Conservation (phyloP, 495 filamentous ascomycete species). For the Copromyces sp. region DNA sequence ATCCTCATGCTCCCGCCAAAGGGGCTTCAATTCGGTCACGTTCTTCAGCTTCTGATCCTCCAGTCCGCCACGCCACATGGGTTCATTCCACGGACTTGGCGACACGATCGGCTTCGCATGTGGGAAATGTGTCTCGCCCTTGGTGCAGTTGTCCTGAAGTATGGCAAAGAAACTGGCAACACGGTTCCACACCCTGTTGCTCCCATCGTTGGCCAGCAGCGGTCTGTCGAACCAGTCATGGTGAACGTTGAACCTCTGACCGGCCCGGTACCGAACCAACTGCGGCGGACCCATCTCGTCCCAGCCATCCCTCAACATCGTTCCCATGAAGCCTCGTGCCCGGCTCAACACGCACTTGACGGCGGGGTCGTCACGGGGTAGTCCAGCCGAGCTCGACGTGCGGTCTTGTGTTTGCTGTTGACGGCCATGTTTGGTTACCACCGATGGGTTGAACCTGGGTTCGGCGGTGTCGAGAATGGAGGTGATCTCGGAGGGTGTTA, state of each 20-base stretch:
- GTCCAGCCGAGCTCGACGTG: constrained; percentile 34
- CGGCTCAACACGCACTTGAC: constrained; percentile 34
- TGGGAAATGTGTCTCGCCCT: constrained; percentile 40
- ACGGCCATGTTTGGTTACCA: constrained; percentile 29
- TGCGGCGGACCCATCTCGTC: constrained; percentile 41
- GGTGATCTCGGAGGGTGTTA: constrained; percentile 25
- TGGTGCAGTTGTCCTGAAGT: constrained; percentile 31
- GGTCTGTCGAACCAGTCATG: constrained; percentile 37
- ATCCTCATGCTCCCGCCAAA: constrained; percentile 37
- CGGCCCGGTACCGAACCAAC: constrained; percentile 37
- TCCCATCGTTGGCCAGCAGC: constrained; percentile 16
- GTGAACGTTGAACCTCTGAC: constrained; percentile 37
- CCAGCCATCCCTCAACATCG: constrained; percentile 30
- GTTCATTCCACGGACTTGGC: constrained; percentile 11
- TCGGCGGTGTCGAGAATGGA: constrained; percentile 30
- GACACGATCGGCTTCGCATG: constrained; percentile 22
- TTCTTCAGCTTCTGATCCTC: not conserved
- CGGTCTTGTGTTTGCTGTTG: constrained; percentile 26
- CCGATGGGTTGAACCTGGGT: constrained; percentile 28
- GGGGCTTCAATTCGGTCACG: constrained; percentile 6
- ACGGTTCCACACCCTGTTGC: constrained; percentile 30
- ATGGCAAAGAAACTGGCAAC: constrained; percentile 41
- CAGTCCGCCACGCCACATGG: constrained; percentile 12
- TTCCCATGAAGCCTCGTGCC: constrained; percentile 32
- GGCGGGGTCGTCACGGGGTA: constrained; percentile 30